Percentiles rank a stretch among this genome's conserved stretches.
Conservation (phyloP, 176 grass and related monocot genomes). For the Cenchrus purpureus region DNA sequence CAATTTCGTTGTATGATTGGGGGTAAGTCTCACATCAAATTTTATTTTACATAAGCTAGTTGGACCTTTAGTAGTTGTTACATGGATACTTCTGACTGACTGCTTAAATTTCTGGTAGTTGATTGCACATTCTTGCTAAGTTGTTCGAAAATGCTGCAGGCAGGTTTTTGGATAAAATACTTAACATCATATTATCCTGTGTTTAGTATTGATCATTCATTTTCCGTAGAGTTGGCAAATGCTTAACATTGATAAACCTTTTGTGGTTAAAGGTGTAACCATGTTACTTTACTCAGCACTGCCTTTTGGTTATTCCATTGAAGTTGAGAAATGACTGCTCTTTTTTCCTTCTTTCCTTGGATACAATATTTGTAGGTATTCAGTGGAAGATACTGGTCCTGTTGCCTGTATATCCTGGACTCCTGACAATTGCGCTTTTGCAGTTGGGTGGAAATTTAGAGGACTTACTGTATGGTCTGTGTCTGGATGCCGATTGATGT, state of each 20-base stretch:
- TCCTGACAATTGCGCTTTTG: slow-evolving; percentile 96
- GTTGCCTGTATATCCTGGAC: slow-evolving; percentile 97
- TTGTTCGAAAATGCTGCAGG: neutral
- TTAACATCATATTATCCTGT: neutral
- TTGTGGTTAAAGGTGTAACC: slow-evolving; percentile 10
- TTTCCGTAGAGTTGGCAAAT: neutral
- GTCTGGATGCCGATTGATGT: slow-evolving; percentile 97
- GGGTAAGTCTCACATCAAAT: slow-evolving; percentile 58
- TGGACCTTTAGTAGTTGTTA: neutral
- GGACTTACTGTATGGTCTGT: slow-evolving; percentile 97
- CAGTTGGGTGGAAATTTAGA: slow-evolving; percentile 95
- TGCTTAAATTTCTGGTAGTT: slow-evolving; percentile 18
- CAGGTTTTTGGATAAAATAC: slow-evolving; percentile 15
- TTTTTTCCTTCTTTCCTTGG: slow-evolving; percentile 7
- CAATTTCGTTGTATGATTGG: slow-evolving; percentile 95
- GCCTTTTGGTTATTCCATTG: slow-evolving; percentile 33
- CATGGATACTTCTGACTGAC: slow-evolving; percentile 13
- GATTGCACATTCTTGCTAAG: neutral
- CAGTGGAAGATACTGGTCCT: slow-evolving; percentile 95
- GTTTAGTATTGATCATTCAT: slow-evolving; percentile 8
- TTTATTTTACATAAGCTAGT: slow-evolving; percentile 13
- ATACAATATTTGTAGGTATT: slow-evolving; percentile 70
- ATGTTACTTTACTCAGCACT: neutral
- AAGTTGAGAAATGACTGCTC: slow-evolving; percentile 18
- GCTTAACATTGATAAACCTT: neutral